Conservation (phyloP, 1,284 basidiomycete genomes). For the Austroboletus novae-zelandiae region DNA sequence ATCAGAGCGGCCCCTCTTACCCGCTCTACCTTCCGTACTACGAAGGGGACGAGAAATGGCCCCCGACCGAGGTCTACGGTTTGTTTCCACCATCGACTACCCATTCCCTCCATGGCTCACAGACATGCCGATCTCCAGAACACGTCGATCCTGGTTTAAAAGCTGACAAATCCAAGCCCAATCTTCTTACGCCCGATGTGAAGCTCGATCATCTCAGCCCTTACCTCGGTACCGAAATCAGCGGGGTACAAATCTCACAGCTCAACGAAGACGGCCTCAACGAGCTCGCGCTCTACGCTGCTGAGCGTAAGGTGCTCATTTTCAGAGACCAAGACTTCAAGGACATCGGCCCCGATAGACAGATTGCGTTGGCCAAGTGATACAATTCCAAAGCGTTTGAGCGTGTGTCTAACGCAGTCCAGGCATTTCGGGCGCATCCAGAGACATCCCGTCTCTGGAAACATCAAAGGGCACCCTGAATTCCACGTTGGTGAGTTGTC, state of each 20-base stretch:
- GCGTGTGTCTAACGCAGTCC: background rate
- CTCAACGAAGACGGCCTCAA: slow-evolving; percentile 42
- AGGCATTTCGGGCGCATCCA: background rate
- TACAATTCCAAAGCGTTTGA: background rate
- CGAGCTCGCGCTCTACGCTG: slow-evolving; percentile 27
- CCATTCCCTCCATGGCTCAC: background rate
- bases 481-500: no score
- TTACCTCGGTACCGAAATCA: slow-evolving; percentile 57
- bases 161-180: slow-evolving; percentile 48
- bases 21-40: no score
- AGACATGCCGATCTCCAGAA: background rate
- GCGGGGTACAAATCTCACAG: slow-evolving; percentile 56
- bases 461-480: background rate
- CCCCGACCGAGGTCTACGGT: no score
- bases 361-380: slow-evolving; percentile 48
- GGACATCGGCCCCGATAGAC: slow-evolving; percentile 36
- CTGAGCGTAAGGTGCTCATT: slow-evolving; percentile 56
- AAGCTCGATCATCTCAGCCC: slow-evolving; percentile 48
- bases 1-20: no score
- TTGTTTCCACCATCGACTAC: no score
- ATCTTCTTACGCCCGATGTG: slow-evolving; percentile 43
- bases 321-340: slow-evolving; percentile 42
- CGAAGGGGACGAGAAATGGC: no score
- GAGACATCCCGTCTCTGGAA: background rate
- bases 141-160: slow-evolving; percentile 42